Evolutionary conservation across 2,329 filamentous ascomycete species (phyloP), one percentile per base, ranked within the genome.

Genomic region (Trichoderma arundinaceum): DNA sequence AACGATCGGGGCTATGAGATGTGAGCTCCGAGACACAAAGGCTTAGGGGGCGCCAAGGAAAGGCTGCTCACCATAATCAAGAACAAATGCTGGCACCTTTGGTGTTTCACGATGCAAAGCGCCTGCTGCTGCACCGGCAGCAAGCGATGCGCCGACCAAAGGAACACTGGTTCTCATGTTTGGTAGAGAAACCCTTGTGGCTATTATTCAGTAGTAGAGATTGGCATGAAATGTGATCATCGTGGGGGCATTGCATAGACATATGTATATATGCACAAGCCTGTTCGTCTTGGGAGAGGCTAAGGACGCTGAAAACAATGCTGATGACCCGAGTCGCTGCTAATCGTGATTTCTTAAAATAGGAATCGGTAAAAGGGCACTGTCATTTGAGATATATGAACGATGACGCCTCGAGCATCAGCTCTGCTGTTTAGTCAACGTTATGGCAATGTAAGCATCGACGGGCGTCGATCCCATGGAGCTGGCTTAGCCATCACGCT

Each of bases 61-160:
- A 28, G 22, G 22, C 22, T 19, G 32, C 57, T 60, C 15, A 60
- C 57, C 57, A 39, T 28, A 59, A 12, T 59, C 56, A 38, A 59
- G 32, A 5, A 49, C 56, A 59, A 28, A 59, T 8, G 43, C 43
- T n/a, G 56, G 56, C 43, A 49, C 43, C 33, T 59, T 49, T 12
- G 56, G 32, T 8, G 17, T 19, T 15, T 56, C 35, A 41, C 19
- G 35, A 19, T 13, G 52, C 19, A 33, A 41, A 7, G 43, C 22
- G 17, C 32, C 22, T 28, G 22, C 12, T 38, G 13, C 8, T 38
- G n/a, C 41, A 38, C 17, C 10, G 17, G 32, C 43, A 19, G 13
- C 17, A 7, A 59, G 43, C 19, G 15, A 38, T 2, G 43, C 19
- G 17, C 32, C 43, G 12, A 49, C 28, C 43, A 59, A 28, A 22